These are phyloP conservation scores for Thraustochytrium sp. DNA, from an alignment of 352 stramenopile species.

Conservation along the genomic window DNA sequence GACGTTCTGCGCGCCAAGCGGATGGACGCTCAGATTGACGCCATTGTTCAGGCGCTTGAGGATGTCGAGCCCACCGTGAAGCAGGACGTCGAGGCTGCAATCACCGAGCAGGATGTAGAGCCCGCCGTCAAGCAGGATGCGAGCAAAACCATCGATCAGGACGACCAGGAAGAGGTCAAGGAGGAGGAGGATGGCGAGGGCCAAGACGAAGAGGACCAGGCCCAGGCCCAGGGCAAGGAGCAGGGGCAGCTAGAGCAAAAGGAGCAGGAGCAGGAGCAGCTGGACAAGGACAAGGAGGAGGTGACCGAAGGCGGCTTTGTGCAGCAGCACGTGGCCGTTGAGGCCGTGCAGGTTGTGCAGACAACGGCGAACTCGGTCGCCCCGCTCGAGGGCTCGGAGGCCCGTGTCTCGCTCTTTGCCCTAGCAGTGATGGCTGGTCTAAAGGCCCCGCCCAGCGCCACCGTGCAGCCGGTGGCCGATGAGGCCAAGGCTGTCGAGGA, in stretches of 20 bases:
- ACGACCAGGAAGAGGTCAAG: not conserved
- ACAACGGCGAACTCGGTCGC: not conserved
- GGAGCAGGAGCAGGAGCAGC: not conserved
- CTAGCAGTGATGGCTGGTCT: not conserved
- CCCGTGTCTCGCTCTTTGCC: not conserved
- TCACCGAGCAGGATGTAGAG: not conserved
- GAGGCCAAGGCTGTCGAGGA: not conserved
- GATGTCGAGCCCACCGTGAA: not conserved
- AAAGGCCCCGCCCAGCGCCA: not conserved
- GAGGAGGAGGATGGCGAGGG: not conserved
- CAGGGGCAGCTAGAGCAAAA: not conserved
- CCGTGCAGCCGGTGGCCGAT: not conserved
- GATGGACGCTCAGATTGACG: not conserved
- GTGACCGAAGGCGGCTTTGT: too few relatives aligned
- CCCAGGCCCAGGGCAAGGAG: not conserved
- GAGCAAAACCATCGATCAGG: not conserved
- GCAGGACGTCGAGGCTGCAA: not conserved
- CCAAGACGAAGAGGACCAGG: not conserved
- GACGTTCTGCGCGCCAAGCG: not conserved
- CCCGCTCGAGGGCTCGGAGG: not conserved
- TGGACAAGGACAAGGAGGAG: too few relatives aligned
- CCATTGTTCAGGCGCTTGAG: not conserved
- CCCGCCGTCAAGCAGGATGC: not conserved
- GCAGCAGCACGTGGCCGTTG: too few relatives aligned
- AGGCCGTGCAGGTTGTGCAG: not conserved